phyloP scores from a whole-genome alignment of 805 yeast species.

The Schizosaccharomyces osmophilus region DNA sequence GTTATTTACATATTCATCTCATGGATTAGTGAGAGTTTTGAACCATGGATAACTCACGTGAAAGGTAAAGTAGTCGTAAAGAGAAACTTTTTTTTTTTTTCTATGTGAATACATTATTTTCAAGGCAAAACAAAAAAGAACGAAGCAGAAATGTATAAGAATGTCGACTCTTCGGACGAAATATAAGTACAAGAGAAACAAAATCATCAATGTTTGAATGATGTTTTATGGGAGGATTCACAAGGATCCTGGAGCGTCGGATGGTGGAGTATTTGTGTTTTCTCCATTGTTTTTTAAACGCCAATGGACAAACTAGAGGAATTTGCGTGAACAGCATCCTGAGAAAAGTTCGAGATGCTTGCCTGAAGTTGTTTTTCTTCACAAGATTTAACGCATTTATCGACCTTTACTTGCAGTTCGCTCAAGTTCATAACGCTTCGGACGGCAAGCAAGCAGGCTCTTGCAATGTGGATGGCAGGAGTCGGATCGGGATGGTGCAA shows the following conservation, averaged over 20 bases:
- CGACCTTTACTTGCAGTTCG: neutral
- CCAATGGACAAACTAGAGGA: neutral
- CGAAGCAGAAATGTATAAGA: no score
- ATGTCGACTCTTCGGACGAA: no score
- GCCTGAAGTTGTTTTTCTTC: neutral
- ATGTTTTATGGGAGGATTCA: no score
- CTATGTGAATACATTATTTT: no score
- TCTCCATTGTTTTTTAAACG: neutral
- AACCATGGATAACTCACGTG: no score
- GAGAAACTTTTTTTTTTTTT: no score
- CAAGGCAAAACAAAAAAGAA: no score
- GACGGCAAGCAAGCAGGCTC: neutral
- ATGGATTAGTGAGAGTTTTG: no score
- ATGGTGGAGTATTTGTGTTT: neutral
- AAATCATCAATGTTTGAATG: no score
- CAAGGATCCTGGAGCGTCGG: neutral
- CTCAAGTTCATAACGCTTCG: neutral
- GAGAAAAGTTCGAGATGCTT: neutral
- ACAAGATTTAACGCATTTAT: neutral
- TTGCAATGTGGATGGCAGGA: neutral
- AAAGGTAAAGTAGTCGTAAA: no score
- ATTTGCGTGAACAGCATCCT: neutral
- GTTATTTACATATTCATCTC: no score
- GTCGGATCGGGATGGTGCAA: neutral
- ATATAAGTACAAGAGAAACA: no score